Base-by-base conservation (phyloP, 257 asterid species). In the Fraxinus excelsior region DNA sequence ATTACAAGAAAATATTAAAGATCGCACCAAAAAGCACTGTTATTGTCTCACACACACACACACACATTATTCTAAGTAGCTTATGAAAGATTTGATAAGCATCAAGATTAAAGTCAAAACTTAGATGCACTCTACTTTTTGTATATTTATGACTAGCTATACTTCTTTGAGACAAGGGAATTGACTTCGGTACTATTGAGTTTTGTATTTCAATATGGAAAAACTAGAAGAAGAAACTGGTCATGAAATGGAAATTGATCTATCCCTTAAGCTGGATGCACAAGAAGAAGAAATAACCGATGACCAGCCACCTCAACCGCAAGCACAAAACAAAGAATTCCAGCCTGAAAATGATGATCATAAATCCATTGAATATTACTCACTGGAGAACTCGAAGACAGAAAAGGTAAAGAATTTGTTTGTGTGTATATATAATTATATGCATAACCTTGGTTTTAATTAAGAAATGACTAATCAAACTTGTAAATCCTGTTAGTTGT, bases 101-200 rank as follows among this genome's bases (percentile, higher is more conserved):
- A 76, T 49, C 49, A 82, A 74, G 76, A 74, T 67, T 29, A 84
- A 91, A 93, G 97, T 94, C 94, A 94, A 89, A 78, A 72, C 88
- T 78, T 80, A 81, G 93, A 84, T 84, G 94, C 96, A 84, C 83
- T 87, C 82, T 79, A 70, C 72, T 78, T 73, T 78, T 80, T 40
- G 82, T 79, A 68, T 67, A 40, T 38, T 72, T 81, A 60, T 56
- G 80, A 72, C 32, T 37, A 32, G 65, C 42, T 71, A 40, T 40
- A 40, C 49, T 10, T 49, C 87, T 82, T 87, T 82, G 81, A 82
- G 92, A 82, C 81, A 85, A 85, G 82, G 46, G 82, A 83, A 84
- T 91, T 92, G 97, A 89, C 96, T 91, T 91, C 58, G 86, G 97
- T 86, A 85, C 89, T 90, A 25, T 81, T 87, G 81, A 64, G 84